phyloP scores from a whole-genome alignment of 2,329 filamentous ascomycete species.

The Fusarium sp. region DNA sequence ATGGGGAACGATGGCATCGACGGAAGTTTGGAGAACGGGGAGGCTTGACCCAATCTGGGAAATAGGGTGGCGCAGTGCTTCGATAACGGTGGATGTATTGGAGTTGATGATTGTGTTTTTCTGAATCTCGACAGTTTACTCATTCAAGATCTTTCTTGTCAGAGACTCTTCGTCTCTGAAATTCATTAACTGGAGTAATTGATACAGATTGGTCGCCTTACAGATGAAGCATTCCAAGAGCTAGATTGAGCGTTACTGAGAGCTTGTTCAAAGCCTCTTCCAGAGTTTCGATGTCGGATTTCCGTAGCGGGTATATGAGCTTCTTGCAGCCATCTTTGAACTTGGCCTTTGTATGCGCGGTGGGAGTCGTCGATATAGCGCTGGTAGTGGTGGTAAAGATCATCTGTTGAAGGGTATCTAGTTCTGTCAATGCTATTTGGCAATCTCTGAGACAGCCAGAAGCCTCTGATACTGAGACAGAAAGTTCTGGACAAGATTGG shows the following conservation, averaged over 20 bases:
- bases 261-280: background rate
- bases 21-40: background rate
- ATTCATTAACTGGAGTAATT: accelerated
- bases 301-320: background rate
- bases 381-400: background rate
- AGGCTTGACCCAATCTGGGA: too few relatives aligned
- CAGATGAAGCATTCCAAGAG: background rate
- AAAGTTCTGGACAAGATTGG: background rate
- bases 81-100: accelerated
- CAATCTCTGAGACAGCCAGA: accelerated
- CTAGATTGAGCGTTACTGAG: background rate
- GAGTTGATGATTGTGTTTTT: background rate
- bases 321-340: background rate
- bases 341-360: background rate
- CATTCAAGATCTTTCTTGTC: background rate
- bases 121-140: background rate
- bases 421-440: background rate
- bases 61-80: accelerated
- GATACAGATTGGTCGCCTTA: accelerated
- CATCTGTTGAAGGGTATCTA: background rate
- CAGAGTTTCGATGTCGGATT: accelerated
- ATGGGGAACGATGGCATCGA: background rate
- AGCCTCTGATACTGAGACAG: background rate
- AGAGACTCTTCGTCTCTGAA: accelerated
- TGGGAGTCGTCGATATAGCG: accelerated